Evolutionary conservation across 352 stramenopile genomes (phyloP), one percentile per base, ranked within the genome.

Genomic region (Phytophthora fragariae): DNA sequence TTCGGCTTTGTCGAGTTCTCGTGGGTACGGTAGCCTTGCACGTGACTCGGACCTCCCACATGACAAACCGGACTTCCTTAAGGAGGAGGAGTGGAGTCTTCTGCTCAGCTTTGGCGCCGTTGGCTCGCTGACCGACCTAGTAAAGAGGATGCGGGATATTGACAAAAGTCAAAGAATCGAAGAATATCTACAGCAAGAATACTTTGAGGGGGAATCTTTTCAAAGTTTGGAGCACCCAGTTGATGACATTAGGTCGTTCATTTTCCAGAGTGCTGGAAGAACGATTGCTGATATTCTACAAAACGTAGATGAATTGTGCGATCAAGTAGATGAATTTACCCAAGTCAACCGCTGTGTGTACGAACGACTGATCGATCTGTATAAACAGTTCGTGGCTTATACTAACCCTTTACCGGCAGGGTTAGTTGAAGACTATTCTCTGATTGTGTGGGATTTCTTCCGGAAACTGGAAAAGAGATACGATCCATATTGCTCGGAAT

Each of bases 401-500:
- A 7, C 3, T 8, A 2, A 12, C 1, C 15, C 35, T 5, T 5
- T 60, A 29, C 27, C 33, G n/a, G 12, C 6, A 31, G 11, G 10
- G 8, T 29, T 68, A 15, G 35, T 68, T 1, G 50, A 68, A 21
- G 52, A 68, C n/a, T 61, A 54, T 27, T 33, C 33, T 15, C 17
- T 19, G 14, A 46, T 61, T 10, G 9, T 68, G 37, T 39, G 21
- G 35, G 33, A 50, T 9, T 68, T 68, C 19, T 55, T 35, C 29
- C 17, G 12, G 1, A 19, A 21, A 11, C 61, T 60, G 7, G 61
- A 61, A 19, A 15, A 50, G 19, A 49, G 49, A 29, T 12, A 52
- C 2, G 21, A 14, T 19, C 14, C 37, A n/a, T 49, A 44, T 24
- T 54, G 50, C 21, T 19, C 11, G 9, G 53, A 35, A 33, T 52